phyloP scores from a whole-genome alignment of 2,329 filamentous ascomycete species.

The Exophiala viscosa region DNA sequence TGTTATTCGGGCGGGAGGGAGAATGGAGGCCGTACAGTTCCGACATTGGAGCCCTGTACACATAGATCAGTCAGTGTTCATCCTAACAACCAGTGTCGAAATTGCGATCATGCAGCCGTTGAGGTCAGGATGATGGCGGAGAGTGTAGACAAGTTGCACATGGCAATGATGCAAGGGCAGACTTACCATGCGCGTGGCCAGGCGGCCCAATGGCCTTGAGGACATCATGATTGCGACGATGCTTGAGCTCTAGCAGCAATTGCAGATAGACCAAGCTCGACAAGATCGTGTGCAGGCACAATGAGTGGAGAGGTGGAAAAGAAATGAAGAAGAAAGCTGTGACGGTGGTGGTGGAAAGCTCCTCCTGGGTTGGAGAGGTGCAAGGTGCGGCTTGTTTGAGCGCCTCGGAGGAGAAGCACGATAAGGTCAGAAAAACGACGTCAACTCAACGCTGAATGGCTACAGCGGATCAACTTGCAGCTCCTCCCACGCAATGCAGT shows the following conservation, averaged over 20 bases:
- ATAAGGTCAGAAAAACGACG: conserved; percentile 23
- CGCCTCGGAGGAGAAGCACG: conserved; percentile 15
- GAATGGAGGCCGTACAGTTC: conserved; percentile 39
- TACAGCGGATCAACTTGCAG: conserved; percentile 1
- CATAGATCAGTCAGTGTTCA: conserved; percentile 11
- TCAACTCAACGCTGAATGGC: conserved; percentile 10
- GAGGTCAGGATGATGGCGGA: conserved; percentile 1
- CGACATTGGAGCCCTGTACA: conserved; percentile 43
- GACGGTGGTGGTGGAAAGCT: conserved; percentile 28
- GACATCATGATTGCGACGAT: conserved; percentile 45
- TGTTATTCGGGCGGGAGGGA: neutral
- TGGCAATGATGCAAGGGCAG: conserved; percentile 41
- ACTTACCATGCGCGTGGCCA: conserved; percentile 29
- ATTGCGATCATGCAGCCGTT: conserved; percentile 1
- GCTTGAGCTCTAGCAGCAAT: conserved; percentile 34
- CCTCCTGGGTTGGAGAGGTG: neutral
- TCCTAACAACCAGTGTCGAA: neutral
- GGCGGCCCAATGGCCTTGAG: conserved; percentile 34
- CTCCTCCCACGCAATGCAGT: neutral
- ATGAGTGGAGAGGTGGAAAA: conserved; percentile 36
- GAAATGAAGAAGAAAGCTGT: conserved; percentile 38
- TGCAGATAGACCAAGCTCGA: conserved; percentile 34
- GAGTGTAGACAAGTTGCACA: conserved; percentile 11
- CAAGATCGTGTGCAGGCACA: conserved; percentile 36
- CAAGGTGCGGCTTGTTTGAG: conserved; percentile 12